Evolutionary conservation across 495 filamentous ascomycete genomes (phyloP).

Genomic region (Penicillium coprophilum): DNA sequence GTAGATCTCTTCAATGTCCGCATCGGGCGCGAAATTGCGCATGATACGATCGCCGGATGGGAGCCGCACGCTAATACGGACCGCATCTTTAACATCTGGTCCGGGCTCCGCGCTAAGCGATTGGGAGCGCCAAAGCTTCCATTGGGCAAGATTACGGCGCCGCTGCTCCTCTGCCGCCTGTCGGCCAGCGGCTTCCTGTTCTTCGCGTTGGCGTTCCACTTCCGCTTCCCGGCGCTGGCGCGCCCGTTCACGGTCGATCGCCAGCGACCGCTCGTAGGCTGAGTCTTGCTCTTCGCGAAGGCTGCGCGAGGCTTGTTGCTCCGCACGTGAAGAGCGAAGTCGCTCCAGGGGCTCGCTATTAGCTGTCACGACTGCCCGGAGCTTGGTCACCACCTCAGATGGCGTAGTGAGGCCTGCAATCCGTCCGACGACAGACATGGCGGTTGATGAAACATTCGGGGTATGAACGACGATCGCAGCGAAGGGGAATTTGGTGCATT

Average conservation of each 20-base stretch:
- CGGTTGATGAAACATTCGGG: conserved; percentile 71
- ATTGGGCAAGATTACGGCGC: conserved; percentile 60
- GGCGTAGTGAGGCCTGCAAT: conserved; percentile 67
- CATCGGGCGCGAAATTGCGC: conserved; percentile 63
- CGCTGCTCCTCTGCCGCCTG: conserved; percentile 61
- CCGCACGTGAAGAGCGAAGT: conserved; percentile 65
- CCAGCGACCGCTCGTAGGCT: conserved; percentile 88
- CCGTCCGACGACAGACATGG: conserved; percentile 83
- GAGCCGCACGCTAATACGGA: conserved; percentile 81
- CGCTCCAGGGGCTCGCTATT: conserved; percentile 67
- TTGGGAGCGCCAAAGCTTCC: conserved; percentile 77
- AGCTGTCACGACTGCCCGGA: conserved; percentile 67
- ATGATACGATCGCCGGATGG: conserved; percentile 70
- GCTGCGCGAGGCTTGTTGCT: conserved; percentile 73
- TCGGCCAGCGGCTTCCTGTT: conserved; percentile 60
- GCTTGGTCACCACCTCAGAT: conserved; percentile 64
- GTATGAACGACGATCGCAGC: conserved; percentile 81
- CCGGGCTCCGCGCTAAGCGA: conserved; percentile 67
- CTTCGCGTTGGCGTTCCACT: conserved; percentile 61
- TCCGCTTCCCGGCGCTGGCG: conserved; percentile 72
- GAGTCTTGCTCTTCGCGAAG: conserved; percentile 82
- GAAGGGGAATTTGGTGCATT: conserved; percentile 88
- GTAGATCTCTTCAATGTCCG: conserved; percentile 83
- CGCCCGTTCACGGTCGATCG: conserved; percentile 80
- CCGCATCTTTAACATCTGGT: conserved; percentile 60